Evolutionary conservation across 768 basidiomycete genomes (phyloP), one percentile per base, ranked within the genome.

Genomic region (Calocybe gangraenosa): DNA sequence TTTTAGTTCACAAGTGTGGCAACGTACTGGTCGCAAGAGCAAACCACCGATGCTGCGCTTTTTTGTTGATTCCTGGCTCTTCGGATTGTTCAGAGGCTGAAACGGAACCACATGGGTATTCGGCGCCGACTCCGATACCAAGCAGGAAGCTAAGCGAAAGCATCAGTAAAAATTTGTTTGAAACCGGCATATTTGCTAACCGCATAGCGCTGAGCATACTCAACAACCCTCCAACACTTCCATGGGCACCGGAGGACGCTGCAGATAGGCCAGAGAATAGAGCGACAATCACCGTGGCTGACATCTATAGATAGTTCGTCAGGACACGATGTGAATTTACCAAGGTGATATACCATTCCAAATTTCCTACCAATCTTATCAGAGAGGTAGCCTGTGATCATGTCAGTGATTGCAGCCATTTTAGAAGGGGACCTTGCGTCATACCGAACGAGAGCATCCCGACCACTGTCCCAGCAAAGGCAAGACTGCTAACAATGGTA

Each of bases 71-170:
- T 7, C 78, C 79, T 7, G 78, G 71, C 61, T 89, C 87, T 61
- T 96, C 94, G 2, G 91, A 87, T 57, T 92, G 88, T 58, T 96
- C 94, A 1, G 89, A 85, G 6, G 85, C 86, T 3, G 91, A 87
- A 13, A 92, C 89, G 0, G 85, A 87, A 19, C 93, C 92, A 50
- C 89, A 90, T 6, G 93, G 93, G 53, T 94, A 94, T 62, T 90
- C 88, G 3, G 87, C 88, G 3, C 91, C 89, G 0, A 92, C 75
- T 18, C 92, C 92, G 43, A 94, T 84, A 30, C 94, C 94, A 36
- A 93, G 73, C 1, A 96, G 63, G 71, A 94, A 94, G 6, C 90
- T 90, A 45, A 50, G 8, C 2, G 20, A 11, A 17, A 31, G 25
- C 11, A 47, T 25, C 32, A 33, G 40, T 45, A 5, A 19, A 34